phyloP scores from a whole-genome alignment of 1,284 basidiomycete species.

The Puccinia coronata region DNA sequence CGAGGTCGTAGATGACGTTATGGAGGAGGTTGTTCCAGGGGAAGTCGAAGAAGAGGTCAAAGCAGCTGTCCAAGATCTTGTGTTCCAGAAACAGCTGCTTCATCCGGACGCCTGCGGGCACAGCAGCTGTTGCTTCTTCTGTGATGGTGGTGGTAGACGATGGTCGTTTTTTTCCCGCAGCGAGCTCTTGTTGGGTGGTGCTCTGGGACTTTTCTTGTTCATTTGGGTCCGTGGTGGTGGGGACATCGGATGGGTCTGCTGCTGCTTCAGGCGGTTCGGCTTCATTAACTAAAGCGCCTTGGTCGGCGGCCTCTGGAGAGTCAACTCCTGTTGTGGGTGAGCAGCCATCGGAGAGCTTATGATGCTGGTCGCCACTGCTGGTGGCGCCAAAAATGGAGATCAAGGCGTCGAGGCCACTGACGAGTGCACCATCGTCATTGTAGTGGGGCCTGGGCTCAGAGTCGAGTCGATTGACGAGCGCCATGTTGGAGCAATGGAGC shows the following conservation, averaged over 20 bases:
- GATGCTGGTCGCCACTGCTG: neutral
- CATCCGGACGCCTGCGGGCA: conserved; percentile 68
- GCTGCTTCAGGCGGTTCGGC: neutral
- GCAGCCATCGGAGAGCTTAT: neutral
- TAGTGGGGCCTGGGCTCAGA: conserved; percentile 67
- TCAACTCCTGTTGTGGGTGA: neutral
- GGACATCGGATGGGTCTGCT: neutral
- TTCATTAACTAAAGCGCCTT: too few relatives aligned
- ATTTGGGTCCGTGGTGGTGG: neutral
- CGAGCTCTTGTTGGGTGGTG: too few relatives aligned
- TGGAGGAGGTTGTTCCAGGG: conserved; percentile 99
- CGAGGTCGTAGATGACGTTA: conserved; percentile 91
- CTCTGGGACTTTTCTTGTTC: conserved; percentile 11
- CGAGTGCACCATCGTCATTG: conserved; percentile 73
- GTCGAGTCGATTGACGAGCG: conserved; percentile 77
- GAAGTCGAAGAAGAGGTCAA: conserved; percentile 92
- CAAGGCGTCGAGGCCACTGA: conserved; percentile 75
- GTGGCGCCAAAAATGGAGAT: conserved; percentile 71
- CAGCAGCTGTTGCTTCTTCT: conserved; percentile 40
- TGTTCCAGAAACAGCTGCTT: conserved; percentile 74
- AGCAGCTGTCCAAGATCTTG: conserved; percentile 67
- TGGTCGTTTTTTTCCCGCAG: neutral
- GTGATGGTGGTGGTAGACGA: too few relatives aligned
- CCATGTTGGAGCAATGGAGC: conserved; percentile 97
- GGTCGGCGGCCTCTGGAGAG: too few relatives aligned